Evolutionary conservation across 2,329 filamentous ascomycete genomes (phyloP), one percentile per base, ranked within the genome.

Genomic region (Byssothecium circinans): DNA sequence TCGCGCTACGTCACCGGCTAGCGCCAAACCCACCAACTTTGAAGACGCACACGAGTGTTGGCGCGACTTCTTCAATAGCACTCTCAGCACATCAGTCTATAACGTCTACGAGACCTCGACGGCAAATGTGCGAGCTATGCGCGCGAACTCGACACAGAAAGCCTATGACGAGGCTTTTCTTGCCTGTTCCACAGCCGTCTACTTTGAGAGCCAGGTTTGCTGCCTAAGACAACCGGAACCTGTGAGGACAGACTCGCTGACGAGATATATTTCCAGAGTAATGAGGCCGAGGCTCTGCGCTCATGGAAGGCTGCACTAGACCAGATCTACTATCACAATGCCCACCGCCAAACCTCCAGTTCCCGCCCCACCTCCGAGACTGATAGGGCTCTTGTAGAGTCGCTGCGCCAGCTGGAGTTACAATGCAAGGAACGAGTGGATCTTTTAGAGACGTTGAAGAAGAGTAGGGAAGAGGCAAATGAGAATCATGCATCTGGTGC

Each of bases 141-240:
- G 78, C 66, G 76, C 76, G 70, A 84, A 84, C 67, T 84, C 85
- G 53, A 84, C 96, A 71, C 92, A 97, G 76, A 96, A 96, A 81
- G 95, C 91, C 46, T 97, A 97, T 75, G 92, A 97, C 76, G 91
- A 97, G 72, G 91, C 88, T 72, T 96, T 96, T 74, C 76, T 96
- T 61, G 91, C 87, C 67, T 96, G 91, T 74, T 96, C 91, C 12
- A 97, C 91, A 1, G 92, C 92, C 32, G 89, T 96, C 43, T 96
- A 96, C 75, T 96, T 96, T 71, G 94, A 99, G 75, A 84, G 87
- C 69, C 87, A 95, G 83, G 91, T 95, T 74, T 56, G 58, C 41
- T 49, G 41, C 33, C 45, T 37, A 37, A 29, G 12, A 36, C 34
- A 38, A 33, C 25, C 20, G 41, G 18, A 25, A 34, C 18, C 23